phyloP scores from a whole-genome alignment of 345 rosid species.

The Heritiera fomes region DNA sequence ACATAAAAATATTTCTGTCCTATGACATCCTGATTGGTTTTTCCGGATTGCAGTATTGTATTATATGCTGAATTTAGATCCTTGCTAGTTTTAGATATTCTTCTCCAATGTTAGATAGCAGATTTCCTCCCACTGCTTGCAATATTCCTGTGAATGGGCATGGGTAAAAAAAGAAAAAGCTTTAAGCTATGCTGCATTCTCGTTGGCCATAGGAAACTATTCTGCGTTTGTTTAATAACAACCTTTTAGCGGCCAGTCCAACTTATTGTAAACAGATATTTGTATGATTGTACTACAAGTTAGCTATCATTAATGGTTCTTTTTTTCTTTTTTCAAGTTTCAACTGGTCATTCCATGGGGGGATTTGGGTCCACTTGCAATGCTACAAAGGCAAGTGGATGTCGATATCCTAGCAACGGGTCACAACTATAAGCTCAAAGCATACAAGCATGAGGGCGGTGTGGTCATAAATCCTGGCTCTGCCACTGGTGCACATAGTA shows the following conservation, averaged over 20 bases:
- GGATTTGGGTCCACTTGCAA: slow-evolving; percentile 85
- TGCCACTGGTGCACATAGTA: slow-evolving; percentile 89
- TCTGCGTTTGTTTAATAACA: neutral
- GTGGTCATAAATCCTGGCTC: slow-evolving; percentile 96
- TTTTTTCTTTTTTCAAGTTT: neutral
- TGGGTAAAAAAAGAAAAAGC: neutral
- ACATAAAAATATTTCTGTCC: neutral
- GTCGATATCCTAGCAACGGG: slow-evolving; percentile 96
- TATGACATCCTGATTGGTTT: neutral
- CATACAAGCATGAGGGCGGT: slow-evolving; percentile 96
- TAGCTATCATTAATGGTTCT: neutral
- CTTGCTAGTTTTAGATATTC: neutral
- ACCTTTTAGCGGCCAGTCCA: too few species aligned
- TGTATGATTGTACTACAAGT: neutral
- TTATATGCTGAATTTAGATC: neutral
- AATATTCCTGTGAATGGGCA: neutral
- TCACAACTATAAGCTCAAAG: slow-evolving; percentile 94
- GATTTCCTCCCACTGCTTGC: neutral
- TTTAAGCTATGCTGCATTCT: neutral
- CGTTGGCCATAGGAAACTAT: neutral
- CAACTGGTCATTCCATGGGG: slow-evolving; percentile 94
- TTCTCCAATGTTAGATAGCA: neutral
- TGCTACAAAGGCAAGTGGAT: slow-evolving; percentile 94
- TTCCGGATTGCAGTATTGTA: neutral
- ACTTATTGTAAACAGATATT: too few species aligned